Base-by-base conservation (phyloP, 495 filamentous ascomycete species). In the Penicillium samsonianum region DNA sequence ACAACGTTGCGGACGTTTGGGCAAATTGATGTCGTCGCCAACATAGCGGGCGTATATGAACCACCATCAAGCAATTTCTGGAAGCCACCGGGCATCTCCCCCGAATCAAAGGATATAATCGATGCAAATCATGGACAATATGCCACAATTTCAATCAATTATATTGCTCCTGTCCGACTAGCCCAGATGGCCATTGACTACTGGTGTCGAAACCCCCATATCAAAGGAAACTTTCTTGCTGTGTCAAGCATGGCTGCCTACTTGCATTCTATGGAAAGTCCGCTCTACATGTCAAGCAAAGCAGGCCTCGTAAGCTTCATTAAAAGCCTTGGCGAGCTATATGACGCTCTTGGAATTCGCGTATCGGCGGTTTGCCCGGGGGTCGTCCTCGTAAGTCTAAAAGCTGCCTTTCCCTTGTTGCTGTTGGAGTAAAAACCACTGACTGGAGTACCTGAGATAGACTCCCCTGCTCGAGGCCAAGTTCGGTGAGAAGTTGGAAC, bases 201-300 rank as follows among this genome's bases (percentile, higher is more conserved):
- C 10, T 50, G 47, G 47, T 37, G 30, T 50, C 47, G 19, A 12
- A 50, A 50, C 19, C 30, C 47, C 4, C 30, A 50, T 1, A 10
- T 50, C 8, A 50, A 38, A 17, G 47, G 47, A 5, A 50, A 50
- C 11, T 38, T 37, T 20, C 17, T 50, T 2, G 30, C 19, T 10
- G 47, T 50, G n/a, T 22, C 47, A 20, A 50, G 47, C 19, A 37
- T 50, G 7, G 47, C 47, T 3, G 47, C 30, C 8, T 50, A 37
- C 10, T 1, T 37, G 8, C 47, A 50, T 31, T 12, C 17, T 1
- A 14, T 50, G 10, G n/a, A 37, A 9, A 37, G n/a, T 7, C 47
- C 47, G 9, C 11, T 50, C 14, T 50, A 50, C 30, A 50, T 50
- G 47, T 35, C 47, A 12, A 50, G 47, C 47, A 50, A 50, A 16